A percentile compares a stretch with the other conserved stretches of the same genome.
Evolutionary conservation across 108 stramenopile genomes (phyloP).

Genomic region (Hondaea fermentalgiana): DNA sequence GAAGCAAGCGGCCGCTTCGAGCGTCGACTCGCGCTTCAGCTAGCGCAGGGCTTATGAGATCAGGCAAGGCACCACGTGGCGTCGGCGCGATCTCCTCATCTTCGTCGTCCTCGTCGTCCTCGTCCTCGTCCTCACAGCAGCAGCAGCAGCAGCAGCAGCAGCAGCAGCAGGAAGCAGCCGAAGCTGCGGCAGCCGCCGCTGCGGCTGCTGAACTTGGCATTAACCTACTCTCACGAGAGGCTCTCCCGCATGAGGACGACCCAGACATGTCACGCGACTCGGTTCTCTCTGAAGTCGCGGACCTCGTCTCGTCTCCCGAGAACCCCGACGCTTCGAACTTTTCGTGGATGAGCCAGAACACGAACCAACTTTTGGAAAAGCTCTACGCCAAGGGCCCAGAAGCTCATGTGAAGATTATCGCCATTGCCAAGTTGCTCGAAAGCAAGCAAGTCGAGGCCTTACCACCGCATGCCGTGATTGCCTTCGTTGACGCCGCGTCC

Average conservation of each 20-base stretch:
- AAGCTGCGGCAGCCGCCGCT: neutral
- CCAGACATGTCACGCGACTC: neutral
- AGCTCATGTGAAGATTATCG: neutral
- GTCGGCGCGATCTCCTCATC: too few relatives aligned
- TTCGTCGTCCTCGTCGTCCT: too few relatives aligned
- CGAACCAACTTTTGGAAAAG: neutral
- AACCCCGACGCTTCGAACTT: neutral
- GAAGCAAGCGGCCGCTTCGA: too few relatives aligned
- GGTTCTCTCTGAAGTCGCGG: neutral
- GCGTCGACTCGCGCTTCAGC: too few relatives aligned
- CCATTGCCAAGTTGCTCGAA: neutral
- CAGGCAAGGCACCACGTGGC: too few relatives aligned
- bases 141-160: neutral
- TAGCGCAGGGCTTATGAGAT: too few relatives aligned
- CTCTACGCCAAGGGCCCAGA: neutral
- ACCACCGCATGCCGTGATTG: neutral
- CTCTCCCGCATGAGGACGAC: neutral
- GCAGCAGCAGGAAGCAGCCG: neutral
- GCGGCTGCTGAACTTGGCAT: neutral
- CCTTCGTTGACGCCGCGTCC: too few relatives aligned
- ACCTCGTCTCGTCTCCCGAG: neutral
- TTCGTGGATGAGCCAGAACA: neutral
- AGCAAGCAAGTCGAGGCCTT: neutral
- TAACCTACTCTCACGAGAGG: neutral
- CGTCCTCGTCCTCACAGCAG: too few relatives aligned